Evolutionary conservation across 2,329 filamentous ascomycete species (phyloP).

Genomic region (Penicillium rolfsii): DNA sequence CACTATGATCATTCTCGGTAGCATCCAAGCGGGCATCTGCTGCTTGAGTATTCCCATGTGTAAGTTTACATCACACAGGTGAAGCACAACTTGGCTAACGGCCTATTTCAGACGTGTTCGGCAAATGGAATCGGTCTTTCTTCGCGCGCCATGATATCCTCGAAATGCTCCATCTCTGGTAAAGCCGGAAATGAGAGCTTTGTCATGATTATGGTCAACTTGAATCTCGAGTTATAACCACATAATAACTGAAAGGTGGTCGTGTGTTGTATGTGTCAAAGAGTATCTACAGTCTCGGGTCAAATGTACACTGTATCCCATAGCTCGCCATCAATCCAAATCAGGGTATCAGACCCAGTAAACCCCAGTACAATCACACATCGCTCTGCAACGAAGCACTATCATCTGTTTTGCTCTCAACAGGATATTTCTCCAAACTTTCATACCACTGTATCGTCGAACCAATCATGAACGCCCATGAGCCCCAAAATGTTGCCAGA

Average conservation of each 20-base stretch:
- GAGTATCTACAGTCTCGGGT: background rate
- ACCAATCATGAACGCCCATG: slow-evolving; percentile 49
- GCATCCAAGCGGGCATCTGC: slow-evolving; percentile 78
- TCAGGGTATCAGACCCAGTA: background rate
- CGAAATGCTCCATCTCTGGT: slow-evolving; percentile 45
- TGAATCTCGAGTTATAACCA: background rate
- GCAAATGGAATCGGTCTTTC: slow-evolving; percentile 75
- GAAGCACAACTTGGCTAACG: background rate
- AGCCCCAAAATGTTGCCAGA: slow-evolving; percentile 52
- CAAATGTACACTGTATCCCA: slow-evolving; percentile 9
- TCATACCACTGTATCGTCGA: slow-evolving; percentile 56
- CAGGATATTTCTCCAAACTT: slow-evolving; percentile 53
- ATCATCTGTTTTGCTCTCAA: slow-evolving; percentile 58
- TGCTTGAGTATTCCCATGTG: slow-evolving; percentile 74
- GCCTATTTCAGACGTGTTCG: slow-evolving; percentile 66
- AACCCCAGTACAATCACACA: background rate
- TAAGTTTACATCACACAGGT: slow-evolving; percentile 55
- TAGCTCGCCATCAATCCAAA: background rate
- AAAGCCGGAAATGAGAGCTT: slow-evolving; percentile 1
- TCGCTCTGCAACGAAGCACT: background rate
- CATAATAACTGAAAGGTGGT: background rate
- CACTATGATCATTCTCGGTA: slow-evolving; percentile 71
- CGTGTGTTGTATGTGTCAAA: background rate
- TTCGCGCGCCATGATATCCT: slow-evolving; percentile 76
- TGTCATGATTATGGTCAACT: background rate